A percentile compares a stretch with the other conserved stretches of the same genome.
Conservation (phyloP, 2,329 filamentous ascomycete species). For the Trichoderma citrinoviride region DNA sequence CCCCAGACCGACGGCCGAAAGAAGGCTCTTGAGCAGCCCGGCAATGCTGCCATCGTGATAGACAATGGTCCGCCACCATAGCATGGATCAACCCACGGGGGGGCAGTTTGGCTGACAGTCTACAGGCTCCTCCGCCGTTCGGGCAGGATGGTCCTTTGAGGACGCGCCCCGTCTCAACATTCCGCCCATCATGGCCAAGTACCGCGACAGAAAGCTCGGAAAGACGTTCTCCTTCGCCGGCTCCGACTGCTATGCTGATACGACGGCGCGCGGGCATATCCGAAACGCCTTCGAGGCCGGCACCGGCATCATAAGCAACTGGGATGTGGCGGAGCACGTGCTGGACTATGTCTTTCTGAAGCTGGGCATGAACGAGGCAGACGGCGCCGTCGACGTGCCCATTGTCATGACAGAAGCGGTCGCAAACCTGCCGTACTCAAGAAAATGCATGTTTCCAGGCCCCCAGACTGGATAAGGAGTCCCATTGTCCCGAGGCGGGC, state of each 20-base stretch:
- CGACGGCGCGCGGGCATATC: conserved; percentile 85
- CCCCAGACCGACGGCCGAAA: conserved; percentile 66
- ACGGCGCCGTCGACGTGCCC: conserved; percentile 76
- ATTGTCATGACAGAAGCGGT: conserved; percentile 95
- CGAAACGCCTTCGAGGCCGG: conserved; percentile 88
- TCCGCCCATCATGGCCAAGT: conserved; percentile 90
- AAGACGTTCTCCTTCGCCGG: conserved; percentile 92
- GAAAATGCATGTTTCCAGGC: conserved; percentile 71
- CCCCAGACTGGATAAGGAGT: no score
- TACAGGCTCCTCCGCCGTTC: conserved; percentile 78
- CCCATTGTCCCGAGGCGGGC: no score
- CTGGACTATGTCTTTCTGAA: conserved; percentile 95
- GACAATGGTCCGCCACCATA: conserved; percentile 73
- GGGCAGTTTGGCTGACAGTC: conserved; percentile 23
- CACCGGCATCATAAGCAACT: conserved; percentile 89
- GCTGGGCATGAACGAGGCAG: conserved; percentile 74
- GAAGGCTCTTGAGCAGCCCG: conserved; percentile 58
- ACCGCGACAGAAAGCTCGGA: conserved; percentile 88
- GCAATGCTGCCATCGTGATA: conserved; percentile 81
- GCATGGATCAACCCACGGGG: neutral
- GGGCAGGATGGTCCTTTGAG: conserved; percentile 96
- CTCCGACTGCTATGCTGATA: conserved; percentile 90
- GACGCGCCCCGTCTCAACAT: conserved; percentile 73
- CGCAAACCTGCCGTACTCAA: conserved; percentile 83
- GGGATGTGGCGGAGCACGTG: conserved; percentile 95